These are phyloP conservation scores for Pezicula carpinea DNA, from an alignment of 2,329 filamentous ascomycete species.

Conservation along the genomic window DNA sequence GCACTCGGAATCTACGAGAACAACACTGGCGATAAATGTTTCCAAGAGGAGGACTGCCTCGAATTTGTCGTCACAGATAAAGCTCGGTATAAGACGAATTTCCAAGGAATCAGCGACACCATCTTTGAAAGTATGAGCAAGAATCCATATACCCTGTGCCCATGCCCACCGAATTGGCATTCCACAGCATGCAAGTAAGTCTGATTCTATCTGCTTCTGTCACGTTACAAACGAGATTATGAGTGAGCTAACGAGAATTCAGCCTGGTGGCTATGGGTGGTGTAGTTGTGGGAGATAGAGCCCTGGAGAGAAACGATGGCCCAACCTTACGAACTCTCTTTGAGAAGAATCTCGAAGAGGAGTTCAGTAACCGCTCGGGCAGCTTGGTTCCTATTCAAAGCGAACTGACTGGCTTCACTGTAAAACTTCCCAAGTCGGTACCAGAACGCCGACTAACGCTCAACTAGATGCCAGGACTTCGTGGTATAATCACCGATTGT, in stretches of 20 bases:
- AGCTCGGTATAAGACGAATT: background rate
- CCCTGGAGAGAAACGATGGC: background rate
- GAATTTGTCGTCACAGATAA: background rate
- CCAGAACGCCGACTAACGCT: background rate
- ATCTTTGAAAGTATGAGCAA: background rate
- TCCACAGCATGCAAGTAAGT: background rate
- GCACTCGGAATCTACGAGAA: background rate
- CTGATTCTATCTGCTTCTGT: too few species aligned
- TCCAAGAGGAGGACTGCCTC: background rate
- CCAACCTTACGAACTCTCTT: background rate
- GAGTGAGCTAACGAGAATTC: background rate
- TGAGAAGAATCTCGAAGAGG: constrained; percentile 4
- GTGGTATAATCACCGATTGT: constrained; percentile 4
- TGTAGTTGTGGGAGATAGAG: background rate
- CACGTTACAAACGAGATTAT: background rate
- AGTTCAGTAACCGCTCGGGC: constrained; percentile 5
- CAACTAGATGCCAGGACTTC: constrained; percentile 4
- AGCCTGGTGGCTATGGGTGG: background rate
- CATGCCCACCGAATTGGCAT: background rate
- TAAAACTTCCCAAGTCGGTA: background rate
- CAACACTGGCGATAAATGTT: background rate
- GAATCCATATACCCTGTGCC: background rate
- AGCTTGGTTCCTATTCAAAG: constrained; percentile 1
- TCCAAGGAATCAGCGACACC: background rate
- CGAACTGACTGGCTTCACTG: constrained; percentile 8